Evolutionary conservation across 768 basidiomycete species (phyloP).

Genomic region (Neoboletus brunneissimus): DNA sequence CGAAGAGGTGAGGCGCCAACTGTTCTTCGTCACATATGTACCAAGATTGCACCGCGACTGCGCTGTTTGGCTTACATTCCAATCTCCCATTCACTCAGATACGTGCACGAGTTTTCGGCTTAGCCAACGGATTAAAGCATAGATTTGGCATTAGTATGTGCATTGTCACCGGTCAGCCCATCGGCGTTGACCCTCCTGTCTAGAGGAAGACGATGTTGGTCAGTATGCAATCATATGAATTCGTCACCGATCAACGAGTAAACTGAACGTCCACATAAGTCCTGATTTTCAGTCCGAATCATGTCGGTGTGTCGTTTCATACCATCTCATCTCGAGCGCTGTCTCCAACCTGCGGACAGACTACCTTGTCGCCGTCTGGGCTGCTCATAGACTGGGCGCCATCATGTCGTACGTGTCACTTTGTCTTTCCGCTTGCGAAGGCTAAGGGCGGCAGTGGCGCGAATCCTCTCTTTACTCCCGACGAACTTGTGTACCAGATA

Average conservation of each 20-base stretch:
- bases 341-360: conserved; percentile 32
- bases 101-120: conserved; percentile 34
- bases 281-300: conserved; percentile 64
- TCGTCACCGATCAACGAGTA: background rate
- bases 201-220: conserved; percentile 42
- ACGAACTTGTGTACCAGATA: conserved; percentile 61
- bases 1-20: conserved; percentile 34
- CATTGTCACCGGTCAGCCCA: background rate
- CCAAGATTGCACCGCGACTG: background rate
- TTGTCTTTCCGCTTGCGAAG: background rate
- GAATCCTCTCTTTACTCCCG: conserved; percentile 56
- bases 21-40: background rate
- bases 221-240: conserved; percentile 9
- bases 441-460: conserved; percentile 44
- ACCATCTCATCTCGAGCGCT: background rate
- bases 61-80: background rate
- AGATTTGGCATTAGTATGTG: conserved; percentile 36
- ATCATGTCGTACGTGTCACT: conserved; percentile 49
- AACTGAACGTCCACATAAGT: conserved; percentile 38
- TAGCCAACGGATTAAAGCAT: conserved; percentile 38
- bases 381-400: conserved; percentile 53
- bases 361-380: conserved; percentile 55
- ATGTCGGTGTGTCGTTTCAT: conserved; percentile 45
- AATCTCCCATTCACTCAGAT: conserved; percentile 24
- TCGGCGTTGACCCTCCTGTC: background rate